Percentiles rank a stretch among this genome's conserved stretches.
These are phyloP conservation scores for Talaromyces sp. DNA, from an alignment of 2,329 filamentous ascomycete species.

Conservation along the genomic window DNA sequence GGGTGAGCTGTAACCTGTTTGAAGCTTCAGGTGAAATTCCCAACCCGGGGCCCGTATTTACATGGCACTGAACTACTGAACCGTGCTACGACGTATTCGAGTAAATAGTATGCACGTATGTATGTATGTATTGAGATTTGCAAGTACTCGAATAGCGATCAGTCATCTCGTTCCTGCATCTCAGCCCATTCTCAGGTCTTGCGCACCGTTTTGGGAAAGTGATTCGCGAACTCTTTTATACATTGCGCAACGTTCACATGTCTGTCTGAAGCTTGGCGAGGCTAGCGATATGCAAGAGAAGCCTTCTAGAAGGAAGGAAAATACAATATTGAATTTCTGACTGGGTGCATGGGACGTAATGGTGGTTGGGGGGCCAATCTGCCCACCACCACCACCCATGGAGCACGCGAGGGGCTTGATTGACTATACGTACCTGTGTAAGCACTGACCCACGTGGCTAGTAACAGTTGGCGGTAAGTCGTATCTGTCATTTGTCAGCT, in stretches of 20 bases:
- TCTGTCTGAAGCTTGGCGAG: not conserved
- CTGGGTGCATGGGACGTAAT: not conserved
- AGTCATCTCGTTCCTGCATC: not conserved
- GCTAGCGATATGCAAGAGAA: not conserved
- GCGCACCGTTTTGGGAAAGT: not conserved
- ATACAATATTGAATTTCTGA: not conserved
- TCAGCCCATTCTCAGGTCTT: not conserved
- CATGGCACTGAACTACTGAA: not conserved
- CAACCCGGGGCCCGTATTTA: not conserved
- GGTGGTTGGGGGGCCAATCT: conserved; percentile 3
- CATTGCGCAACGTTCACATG: not conserved
- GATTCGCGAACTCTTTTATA: not conserved
- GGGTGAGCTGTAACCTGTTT: too few species aligned
- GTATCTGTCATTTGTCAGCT: not conserved
- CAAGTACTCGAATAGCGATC: not conserved
- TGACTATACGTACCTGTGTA: not conserved
- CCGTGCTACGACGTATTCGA: not conserved
- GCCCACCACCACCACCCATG: not conserved
- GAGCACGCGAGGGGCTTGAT: not conserved
- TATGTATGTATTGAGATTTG: too few species aligned
- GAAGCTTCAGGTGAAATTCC: not conserved
- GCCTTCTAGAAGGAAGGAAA: not conserved
- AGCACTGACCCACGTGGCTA: not conserved
- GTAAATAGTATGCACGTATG: not conserved
- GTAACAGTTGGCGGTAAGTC: not conserved